Evolutionary conservation across 495 filamentous ascomycete species (phyloP).

Genomic region (Pseudotulostoma volvatum): DNA sequence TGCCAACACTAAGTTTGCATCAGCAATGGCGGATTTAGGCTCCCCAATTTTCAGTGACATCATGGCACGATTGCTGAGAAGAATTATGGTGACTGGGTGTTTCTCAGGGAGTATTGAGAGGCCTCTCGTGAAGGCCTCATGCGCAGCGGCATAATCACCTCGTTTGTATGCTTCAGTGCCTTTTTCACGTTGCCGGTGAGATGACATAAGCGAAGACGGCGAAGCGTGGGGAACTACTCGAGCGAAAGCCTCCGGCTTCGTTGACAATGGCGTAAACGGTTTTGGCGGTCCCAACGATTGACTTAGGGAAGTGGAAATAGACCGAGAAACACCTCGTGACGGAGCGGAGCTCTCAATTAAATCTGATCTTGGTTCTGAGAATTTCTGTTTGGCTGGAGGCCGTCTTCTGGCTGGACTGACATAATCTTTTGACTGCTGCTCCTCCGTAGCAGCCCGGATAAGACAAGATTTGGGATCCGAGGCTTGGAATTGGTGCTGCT

Average conservation of each 20-base stretch:
- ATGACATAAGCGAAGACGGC: slow-evolving; percentile 48
- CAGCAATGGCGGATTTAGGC: slow-evolving; percentile 64
- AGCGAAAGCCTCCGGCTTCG: slow-evolving; percentile 34
- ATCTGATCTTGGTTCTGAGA: slow-evolving; percentile 36
- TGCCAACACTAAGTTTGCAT: slow-evolving; percentile 64
- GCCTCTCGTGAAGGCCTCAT: slow-evolving; percentile 63
- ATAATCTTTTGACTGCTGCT: slow-evolving; percentile 72
- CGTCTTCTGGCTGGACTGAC: slow-evolving; percentile 75
- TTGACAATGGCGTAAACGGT: slow-evolving; percentile 19
- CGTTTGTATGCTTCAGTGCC: slow-evolving; percentile 84
- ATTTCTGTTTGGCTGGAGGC: slow-evolving; percentile 36
- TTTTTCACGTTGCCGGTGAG: slow-evolving; percentile 55
- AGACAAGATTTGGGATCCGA: slow-evolving; percentile 43
- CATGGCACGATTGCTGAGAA: slow-evolving; percentile 83
- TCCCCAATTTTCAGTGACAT: slow-evolving; percentile 80
- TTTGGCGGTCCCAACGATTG: slow-evolving; percentile 14
- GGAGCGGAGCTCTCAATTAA: slow-evolving; percentile 36
- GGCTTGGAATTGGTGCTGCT: slow-evolving; percentile 17
- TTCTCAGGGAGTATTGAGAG: slow-evolving; percentile 53
- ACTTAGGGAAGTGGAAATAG: slow-evolving; percentile 13
- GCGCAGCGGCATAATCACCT: slow-evolving; percentile 77
- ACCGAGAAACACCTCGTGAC: slow-evolving; percentile 13
- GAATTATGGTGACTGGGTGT: slow-evolving; percentile 73
- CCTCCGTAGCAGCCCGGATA: slow-evolving; percentile 56
- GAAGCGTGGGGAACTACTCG: slow-evolving; percentile 56